Evolutionary conservation across 768 basidiomycete genomes (phyloP).

Genomic region (Suillus occidentalis): DNA sequence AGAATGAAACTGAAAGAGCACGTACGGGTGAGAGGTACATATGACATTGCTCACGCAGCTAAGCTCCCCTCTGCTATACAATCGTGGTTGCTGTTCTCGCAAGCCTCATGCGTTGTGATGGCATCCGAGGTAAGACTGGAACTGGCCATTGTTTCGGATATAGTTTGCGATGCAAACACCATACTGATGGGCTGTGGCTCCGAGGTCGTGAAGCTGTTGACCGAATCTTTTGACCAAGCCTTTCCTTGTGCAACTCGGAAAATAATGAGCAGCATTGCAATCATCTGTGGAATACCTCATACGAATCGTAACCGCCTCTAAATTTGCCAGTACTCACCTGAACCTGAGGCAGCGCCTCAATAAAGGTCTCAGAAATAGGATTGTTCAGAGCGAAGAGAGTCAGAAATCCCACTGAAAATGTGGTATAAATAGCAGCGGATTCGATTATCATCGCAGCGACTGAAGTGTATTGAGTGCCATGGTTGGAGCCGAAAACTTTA

Average conservation of each 20-base stretch:
- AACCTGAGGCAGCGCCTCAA: constrained; percentile 28
- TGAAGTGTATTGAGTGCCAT: constrained; percentile 29
- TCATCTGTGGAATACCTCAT: constrained; percentile 15
- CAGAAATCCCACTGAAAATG: constrained; percentile 30
- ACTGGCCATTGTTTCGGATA: too few species aligned
- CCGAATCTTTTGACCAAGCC: constrained; percentile 20
- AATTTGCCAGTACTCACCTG: constrained; percentile 21
- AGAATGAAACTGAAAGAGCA: too few species aligned
- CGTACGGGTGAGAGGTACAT: too few species aligned
- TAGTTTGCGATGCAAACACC: too few species aligned
- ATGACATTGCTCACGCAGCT: too few species aligned
- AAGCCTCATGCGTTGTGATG: too few species aligned
- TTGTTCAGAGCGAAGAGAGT: constrained; percentile 23
- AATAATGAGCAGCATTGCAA: constrained; percentile 32
- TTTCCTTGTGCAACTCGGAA: constrained; percentile 30
- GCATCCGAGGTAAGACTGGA: too few species aligned
- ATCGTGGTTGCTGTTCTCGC: too few species aligned
- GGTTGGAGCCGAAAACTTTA: constrained; percentile 20
- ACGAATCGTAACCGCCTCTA: neutral
- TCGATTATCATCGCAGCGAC: constrained; percentile 37
- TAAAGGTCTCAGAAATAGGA: constrained; percentile 28
- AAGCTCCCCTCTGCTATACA: too few species aligned
- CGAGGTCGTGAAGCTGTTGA: neutral
- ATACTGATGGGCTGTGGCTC: neutral
- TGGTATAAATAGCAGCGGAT: constrained; percentile 32